Evolutionary conservation across 768 basidiomycete species (phyloP).

Genomic region (Russula griseocarnosa): DNA sequence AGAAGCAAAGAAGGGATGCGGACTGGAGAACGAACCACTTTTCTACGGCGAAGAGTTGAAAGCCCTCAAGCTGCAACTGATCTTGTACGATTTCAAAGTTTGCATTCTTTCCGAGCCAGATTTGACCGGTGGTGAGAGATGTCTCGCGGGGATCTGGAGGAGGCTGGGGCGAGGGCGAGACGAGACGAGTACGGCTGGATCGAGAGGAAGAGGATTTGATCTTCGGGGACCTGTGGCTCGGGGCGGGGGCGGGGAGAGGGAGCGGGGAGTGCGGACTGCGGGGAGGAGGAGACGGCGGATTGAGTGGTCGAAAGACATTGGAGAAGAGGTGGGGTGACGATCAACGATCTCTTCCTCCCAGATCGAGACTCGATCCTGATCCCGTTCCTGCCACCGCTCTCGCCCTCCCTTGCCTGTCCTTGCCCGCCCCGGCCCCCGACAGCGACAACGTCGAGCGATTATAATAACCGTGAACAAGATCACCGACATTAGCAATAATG

Average conservation of each 20-base stretch:
- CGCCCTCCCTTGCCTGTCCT: not conserved
- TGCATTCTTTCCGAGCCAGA: conserved; percentile 46
- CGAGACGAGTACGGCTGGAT: conserved; percentile 23
- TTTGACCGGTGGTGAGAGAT: conserved; percentile 17
- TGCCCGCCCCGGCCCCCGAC: not conserved
- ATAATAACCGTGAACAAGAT: conserved; percentile 10
- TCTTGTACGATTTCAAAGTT: conserved; percentile 50
- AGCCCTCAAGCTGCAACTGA: conserved; percentile 51
- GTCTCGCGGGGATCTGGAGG: not conserved
- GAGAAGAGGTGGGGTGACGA: not conserved
- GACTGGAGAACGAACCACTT: conserved; percentile 52
- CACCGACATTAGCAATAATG: conserved; percentile 23
- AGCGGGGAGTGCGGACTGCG: conserved; percentile 21
- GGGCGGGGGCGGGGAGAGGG: not conserved
- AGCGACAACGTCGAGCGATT: not conserved
- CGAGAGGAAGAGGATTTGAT: conserved; percentile 9
- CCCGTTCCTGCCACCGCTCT: not conserved
- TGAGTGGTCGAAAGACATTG: not conserved
- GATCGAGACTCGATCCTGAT: conserved; percentile 23
- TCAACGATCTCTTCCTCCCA: conserved; percentile 13
- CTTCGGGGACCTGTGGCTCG: conserved; percentile 20
- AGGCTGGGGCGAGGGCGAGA: conserved; percentile 16
- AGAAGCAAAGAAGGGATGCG: not conserved
- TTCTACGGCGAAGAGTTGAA: conserved; percentile 84
- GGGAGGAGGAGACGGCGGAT: conserved; percentile 27